Conservation (phyloP, 2,329 filamentous ascomycete genomes). For the Curvularia spicifera region DNA sequence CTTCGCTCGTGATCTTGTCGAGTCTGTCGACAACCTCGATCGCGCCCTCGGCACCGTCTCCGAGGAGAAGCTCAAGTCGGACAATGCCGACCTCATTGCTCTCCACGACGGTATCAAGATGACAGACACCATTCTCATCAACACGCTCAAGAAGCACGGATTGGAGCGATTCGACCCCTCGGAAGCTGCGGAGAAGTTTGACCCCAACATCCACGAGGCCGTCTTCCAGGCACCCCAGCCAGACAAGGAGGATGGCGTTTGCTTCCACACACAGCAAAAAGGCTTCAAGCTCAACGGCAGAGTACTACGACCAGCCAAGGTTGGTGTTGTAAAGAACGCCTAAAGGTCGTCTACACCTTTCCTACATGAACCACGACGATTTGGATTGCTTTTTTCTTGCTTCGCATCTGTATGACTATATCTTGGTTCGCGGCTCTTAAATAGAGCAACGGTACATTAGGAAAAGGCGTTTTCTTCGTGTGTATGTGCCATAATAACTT, state of each 20-base stretch:
- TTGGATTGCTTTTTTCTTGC: constrained; percentile 1
- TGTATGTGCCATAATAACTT: constrained; percentile 8
- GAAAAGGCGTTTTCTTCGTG: constrained; percentile 29
- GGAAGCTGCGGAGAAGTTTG: constrained; percentile 79
- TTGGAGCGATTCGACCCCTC: constrained; percentile 84
- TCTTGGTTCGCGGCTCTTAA: constrained; percentile 11
- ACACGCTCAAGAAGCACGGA: constrained; percentile 91
- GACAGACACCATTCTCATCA: constrained; percentile 88
- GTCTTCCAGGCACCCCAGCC: constrained; percentile 90
- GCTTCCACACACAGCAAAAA: constrained; percentile 94
- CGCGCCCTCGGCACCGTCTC: constrained; percentile 84
- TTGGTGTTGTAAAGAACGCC: constrained; percentile 90
- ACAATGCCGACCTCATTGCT: constrained; percentile 75
- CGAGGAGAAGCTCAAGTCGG: constrained; percentile 69
- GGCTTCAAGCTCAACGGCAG: constrained; percentile 93
- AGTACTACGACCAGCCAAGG: constrained; percentile 89
- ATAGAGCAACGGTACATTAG: constrained; percentile 21
- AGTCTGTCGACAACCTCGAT: constrained; percentile 96
- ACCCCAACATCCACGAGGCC: constrained; percentile 96
- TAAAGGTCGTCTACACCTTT: constrained; percentile 31
- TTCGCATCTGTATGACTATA: constrained; percentile 36
- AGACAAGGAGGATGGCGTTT: constrained; percentile 86
- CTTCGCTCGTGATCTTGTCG: constrained; percentile 93
- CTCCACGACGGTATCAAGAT: constrained; percentile 92
- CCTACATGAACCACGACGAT: neutral